Percentiles rank a stretch among this genome's conserved stretches.
Evolutionary conservation across 225 moss, liverwort and hornwort genomes (phyloP).

Genomic region (Climacium dendroides): DNA sequence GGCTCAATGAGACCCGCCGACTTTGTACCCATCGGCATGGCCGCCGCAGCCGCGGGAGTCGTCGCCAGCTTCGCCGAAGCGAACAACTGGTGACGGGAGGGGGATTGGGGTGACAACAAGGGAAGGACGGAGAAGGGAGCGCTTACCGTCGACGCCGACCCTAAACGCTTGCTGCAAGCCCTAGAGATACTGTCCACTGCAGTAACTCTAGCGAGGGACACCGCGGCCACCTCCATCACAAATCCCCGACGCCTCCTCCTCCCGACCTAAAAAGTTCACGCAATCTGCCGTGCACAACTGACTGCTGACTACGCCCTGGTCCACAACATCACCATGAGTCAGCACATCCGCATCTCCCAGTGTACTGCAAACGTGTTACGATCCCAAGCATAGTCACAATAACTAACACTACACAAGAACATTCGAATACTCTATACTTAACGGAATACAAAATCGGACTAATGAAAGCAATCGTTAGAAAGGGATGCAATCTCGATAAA

Average conservation of each 20-base stretch:
- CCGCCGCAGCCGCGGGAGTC: neutral
- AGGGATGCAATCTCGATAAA: neutral
- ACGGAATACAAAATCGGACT: neutral
- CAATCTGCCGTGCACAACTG: neutral
- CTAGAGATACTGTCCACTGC: neutral
- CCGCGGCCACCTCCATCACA: conserved; percentile 26
- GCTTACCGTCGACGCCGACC: neutral
- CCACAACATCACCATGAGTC: neutral
- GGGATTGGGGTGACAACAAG: neutral
- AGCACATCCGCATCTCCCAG: neutral
- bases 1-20: conserved; percentile 57
- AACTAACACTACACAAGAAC: neutral
- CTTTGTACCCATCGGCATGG: neutral
- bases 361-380: neutral
- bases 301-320: neutral
- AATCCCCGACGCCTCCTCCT: neutral
- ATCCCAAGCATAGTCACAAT: neutral
- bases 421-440: neutral
- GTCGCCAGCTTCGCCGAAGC: conserved; percentile 5
- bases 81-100: neutral
- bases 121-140: neutral
- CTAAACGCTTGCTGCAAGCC: neutral
- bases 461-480: neutral
- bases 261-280: neutral
- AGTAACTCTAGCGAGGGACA: neutral